Conservation (phyloP, 495 filamentous ascomycete genomes). For the Immersiella caudata region DNA sequence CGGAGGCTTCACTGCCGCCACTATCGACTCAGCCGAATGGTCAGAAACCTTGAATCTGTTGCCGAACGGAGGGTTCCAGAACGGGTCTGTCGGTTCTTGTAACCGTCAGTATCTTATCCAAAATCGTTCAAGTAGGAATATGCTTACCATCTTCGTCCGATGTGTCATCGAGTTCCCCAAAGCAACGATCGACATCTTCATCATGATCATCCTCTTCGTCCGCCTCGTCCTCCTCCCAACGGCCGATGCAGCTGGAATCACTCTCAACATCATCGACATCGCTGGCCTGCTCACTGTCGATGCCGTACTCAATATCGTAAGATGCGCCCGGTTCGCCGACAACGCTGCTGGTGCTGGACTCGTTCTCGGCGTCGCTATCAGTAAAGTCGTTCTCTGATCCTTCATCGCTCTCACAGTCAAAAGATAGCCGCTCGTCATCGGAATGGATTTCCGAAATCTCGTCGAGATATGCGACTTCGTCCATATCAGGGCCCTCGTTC, state of each 20-base stretch:
- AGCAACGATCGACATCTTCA: conserved; percentile 3
- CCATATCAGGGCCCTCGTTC: conserved; percentile 1
- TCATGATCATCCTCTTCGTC: conserved; percentile 9
- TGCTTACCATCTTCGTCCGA: conserved; percentile 1
- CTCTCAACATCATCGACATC: not conserved
- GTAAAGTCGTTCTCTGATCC: not conserved
- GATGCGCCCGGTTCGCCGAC: not conserved
- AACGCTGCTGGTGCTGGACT: not conserved
- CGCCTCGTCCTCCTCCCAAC: conserved; percentile 3
- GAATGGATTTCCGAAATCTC: not conserved
- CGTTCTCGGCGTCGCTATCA: conserved; percentile 13
- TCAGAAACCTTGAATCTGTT: not conserved
- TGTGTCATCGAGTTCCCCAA: not conserved
- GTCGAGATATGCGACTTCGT: not conserved
- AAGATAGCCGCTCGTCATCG: not conserved
- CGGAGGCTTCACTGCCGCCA: not conserved
- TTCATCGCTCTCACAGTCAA: conserved; percentile 13
- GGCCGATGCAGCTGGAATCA: not conserved
- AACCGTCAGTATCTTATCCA: not conserved
- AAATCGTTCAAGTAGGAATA: not conserved
- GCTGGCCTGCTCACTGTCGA: not conserved
- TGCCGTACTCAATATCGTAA: no score
- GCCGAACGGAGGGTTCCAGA: not conserved
- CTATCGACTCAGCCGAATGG: not conserved
- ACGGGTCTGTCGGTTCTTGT: not conserved